A percentile compares a stretch with the other conserved stretches of the same genome.
Evolutionary conservation across 2,329 filamentous ascomycete genomes (phyloP).

Genomic region (Colletotrichum tofieldiae): DNA sequence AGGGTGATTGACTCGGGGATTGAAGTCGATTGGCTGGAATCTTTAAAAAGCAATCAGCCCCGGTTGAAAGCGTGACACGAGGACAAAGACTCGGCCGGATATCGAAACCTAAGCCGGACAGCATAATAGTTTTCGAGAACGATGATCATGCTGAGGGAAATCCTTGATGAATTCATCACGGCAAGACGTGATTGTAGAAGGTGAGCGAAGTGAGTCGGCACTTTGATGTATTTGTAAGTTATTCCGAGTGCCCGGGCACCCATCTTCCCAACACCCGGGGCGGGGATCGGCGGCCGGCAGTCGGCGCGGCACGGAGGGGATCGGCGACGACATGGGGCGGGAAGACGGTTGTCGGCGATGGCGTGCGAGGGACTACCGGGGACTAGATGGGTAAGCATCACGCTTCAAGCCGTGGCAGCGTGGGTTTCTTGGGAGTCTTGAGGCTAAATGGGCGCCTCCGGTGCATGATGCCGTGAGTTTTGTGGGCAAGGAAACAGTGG

Average conservation of each 20-base stretch:
- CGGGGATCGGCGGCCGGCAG: constrained; percentile 33
- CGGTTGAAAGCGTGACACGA: background rate
- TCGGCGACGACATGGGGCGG: constrained; percentile 12
- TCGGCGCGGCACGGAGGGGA: constrained; percentile 34
- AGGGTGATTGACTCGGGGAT: background rate
- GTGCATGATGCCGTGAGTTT: background rate
- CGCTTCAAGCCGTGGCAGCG: constrained; percentile 13
- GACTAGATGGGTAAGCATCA: constrained; percentile 1
- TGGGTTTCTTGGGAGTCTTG: constrained; percentile 6
- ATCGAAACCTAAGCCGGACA: background rate
- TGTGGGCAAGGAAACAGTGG: constrained; percentile 1
- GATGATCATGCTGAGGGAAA: background rate
- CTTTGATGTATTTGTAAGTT: background rate
- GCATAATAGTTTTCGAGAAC: background rate
- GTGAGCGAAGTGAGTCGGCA: no score
- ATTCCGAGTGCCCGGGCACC: background rate
- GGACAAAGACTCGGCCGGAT: background rate
- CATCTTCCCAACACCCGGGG: background rate
- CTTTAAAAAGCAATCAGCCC: no score
- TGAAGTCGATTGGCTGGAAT: background rate
- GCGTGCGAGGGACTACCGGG: constrained; percentile 36
- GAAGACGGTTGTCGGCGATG: constrained; percentile 41
- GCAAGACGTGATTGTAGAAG: background rate
- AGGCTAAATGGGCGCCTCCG: background rate
- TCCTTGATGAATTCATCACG: background rate